Conservation (phyloP, 2,329 filamentous ascomycete species). For the Cadophora sp. region DNA sequence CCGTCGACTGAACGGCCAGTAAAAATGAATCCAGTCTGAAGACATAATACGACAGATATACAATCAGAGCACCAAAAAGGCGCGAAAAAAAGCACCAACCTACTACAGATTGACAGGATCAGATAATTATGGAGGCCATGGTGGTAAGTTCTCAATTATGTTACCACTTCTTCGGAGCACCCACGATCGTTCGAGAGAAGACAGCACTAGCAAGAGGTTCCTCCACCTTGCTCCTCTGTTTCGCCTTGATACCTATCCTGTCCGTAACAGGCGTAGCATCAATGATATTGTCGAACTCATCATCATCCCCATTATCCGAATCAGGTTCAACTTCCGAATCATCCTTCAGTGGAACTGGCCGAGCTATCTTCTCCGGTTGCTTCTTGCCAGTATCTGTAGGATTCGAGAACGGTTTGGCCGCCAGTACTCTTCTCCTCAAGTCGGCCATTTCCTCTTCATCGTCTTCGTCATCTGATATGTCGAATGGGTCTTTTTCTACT, state of each 20-base stretch:
- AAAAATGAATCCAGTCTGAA: too few species aligned
- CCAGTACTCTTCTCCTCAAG: slow-evolving; percentile 86
- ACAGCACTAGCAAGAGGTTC: slow-evolving; percentile 43
- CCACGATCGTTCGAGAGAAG: slow-evolving; percentile 46
- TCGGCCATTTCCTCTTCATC: slow-evolving; percentile 91
- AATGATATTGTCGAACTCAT: slow-evolving; percentile 92
- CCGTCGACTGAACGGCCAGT: too few species aligned
- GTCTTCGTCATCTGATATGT: slow-evolving; percentile 79
- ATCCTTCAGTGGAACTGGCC: slow-evolving; percentile 59
- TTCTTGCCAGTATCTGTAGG: slow-evolving; percentile 57
- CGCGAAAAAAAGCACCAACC: too few species aligned
- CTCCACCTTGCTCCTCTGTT: slow-evolving; percentile 59
- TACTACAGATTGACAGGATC: background rate
- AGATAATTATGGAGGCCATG: background rate
- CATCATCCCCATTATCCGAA: slow-evolving; percentile 72
- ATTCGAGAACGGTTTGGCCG: slow-evolving; percentile 86
- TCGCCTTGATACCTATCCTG: slow-evolving; percentile 73
- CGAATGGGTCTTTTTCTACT: slow-evolving; percentile 69
- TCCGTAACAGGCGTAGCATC: slow-evolving; percentile 90
- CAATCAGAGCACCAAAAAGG: too few species aligned
- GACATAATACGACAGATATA: too few species aligned
- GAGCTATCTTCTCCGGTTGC: slow-evolving; percentile 65
- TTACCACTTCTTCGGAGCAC: slow-evolving; percentile 46
- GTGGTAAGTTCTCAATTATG: background rate
- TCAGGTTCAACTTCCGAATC: slow-evolving; percentile 75